Conservation (phyloP, 768 basidiomycete species). For the Amanita rimosa region DNA sequence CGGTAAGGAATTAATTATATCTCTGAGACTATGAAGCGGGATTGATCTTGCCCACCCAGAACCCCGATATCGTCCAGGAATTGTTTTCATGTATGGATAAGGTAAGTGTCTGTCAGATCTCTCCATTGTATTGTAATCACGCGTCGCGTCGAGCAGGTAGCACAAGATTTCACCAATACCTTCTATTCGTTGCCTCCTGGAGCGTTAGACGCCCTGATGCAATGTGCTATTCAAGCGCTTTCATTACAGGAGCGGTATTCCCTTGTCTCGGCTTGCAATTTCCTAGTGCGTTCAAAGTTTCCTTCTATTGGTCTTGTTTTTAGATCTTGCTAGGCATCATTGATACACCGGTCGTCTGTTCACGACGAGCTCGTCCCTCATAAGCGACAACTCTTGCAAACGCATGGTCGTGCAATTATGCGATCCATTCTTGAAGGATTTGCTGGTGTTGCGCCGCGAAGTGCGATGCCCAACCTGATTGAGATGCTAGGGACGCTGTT, state of each 20-base stretch:
- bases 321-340: constrained; percentile 5
- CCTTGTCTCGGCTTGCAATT: constrained; percentile 70
- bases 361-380: constrained; percentile 50
- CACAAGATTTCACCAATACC: constrained; percentile 46
- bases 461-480: constrained; percentile 72
- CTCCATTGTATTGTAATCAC: constrained; percentile 10
- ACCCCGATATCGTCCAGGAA: constrained; percentile 85
- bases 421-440: constrained; percentile 69
- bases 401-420: constrained; percentile 57
- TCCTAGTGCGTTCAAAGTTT: constrained; percentile 46
- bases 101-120: constrained; percentile 26
- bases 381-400: constrained; percentile 27
- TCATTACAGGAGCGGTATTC: constrained; percentile 78
- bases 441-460: constrained; percentile 76
- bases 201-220: constrained; percentile 56
- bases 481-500: constrained; percentile 67
- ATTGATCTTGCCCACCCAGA: constrained; percentile 29
- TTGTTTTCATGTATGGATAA: constrained; percentile 80
- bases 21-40: neutral
- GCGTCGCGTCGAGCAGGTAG: constrained; percentile 21
- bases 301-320: neutral
- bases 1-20: constrained; percentile 31
- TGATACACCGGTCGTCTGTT: constrained; percentile 56
- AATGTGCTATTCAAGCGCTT: constrained; percentile 56
- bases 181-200: constrained; percentile 57